Base-by-base conservation (phyloP, 768 basidiomycete genomes). In the Tricholoma sp. region DNA sequence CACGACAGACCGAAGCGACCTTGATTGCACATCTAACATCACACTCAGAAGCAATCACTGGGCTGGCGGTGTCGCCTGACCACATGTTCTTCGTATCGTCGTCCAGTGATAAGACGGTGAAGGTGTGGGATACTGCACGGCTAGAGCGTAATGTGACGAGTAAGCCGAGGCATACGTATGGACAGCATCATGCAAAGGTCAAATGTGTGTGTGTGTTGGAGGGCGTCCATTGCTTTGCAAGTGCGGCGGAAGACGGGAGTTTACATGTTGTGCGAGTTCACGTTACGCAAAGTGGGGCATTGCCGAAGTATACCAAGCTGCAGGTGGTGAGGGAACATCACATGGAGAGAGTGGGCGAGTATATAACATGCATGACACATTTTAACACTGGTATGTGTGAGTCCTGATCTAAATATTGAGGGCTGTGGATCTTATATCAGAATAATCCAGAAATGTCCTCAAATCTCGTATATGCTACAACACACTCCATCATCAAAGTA, bases 31-130 rank as follows among this genome's bases (percentile, higher is more conserved):
- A 96, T 68, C 79, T 97, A 13, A 80, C 81, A 15, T 89, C 93
- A 3, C 96, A 98, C 66, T 80, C 85, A 0, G 91, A 88, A 24
- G 76, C 84, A 1, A 76, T 98, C 56, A 93, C 88, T 2, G 81
- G 84, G 7, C 74, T 98, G 20, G 88, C 88, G 1, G 90, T 94
- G 20, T 87, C 96, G 1, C 95, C 96, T 2, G 97, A 98, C 65
- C 93, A 97, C 63, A 74, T 86, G 67, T 99, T 97, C 77, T 98
- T 99, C 61, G 85, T 95, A 3, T 92, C 96, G 0, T 85, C 90
- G 36, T 96, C 94, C 0, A 86, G 98, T 59, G 96, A 98, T 70
- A 91, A 91, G 74, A 94, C 91, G 0, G 85, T 95, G 65, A 95
- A 94, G 68, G 79, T 91, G 41, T 97, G 94, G 94, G 89, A 93